Evolutionary conservation across 129 eudicot species (phyloP).

Genomic region (Rutidosis leptorrhynchoides): DNA sequence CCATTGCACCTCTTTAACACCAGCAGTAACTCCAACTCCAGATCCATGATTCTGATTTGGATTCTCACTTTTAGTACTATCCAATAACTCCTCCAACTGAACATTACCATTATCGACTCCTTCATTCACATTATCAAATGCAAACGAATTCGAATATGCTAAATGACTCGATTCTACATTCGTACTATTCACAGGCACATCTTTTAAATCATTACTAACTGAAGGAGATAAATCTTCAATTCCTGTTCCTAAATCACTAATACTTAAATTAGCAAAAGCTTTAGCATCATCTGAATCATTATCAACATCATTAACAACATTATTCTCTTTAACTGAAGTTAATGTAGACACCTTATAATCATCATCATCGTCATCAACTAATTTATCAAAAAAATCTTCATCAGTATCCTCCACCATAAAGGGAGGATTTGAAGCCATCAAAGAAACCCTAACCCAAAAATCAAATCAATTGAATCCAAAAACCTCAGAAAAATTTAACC

Average conservation of each 20-base stretch:
- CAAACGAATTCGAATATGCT: conserved; percentile 36
- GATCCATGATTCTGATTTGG: conserved; percentile 35
- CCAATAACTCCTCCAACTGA: conserved; percentile 22
- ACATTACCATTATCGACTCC: conserved; percentile 29
- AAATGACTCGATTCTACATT: conserved; percentile 16
- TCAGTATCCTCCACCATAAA: conserved; percentile 95
- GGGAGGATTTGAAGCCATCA: conserved; percentile 69
- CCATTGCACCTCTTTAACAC: conserved; percentile 88
- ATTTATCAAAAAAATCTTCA: conserved; percentile 88
- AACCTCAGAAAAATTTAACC: conserved; percentile 30
- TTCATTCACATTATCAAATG: conserved; percentile 30
- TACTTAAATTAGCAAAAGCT: conserved; percentile 72
- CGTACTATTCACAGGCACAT: conserved; percentile 12
- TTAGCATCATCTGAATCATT: conserved; percentile 67
- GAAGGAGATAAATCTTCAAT: conserved; percentile 12
- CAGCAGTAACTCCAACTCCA: conserved; percentile 37
- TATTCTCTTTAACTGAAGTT: conserved; percentile 9
- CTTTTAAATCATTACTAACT: conserved; percentile 22
- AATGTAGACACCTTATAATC: conserved; percentile 38
- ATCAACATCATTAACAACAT: conserved; percentile 53
- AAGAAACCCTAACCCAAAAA: conserved; percentile 24
- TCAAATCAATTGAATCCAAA: conserved; percentile 4
- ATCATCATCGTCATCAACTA: conserved; percentile 88
- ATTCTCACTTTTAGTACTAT: conserved; percentile 23
- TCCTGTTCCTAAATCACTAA: conserved; percentile 41